Evolutionary conservation across 1,139 yeast genomes (phyloP).

Genomic region (Hyphopichia buzzinii): DNA sequence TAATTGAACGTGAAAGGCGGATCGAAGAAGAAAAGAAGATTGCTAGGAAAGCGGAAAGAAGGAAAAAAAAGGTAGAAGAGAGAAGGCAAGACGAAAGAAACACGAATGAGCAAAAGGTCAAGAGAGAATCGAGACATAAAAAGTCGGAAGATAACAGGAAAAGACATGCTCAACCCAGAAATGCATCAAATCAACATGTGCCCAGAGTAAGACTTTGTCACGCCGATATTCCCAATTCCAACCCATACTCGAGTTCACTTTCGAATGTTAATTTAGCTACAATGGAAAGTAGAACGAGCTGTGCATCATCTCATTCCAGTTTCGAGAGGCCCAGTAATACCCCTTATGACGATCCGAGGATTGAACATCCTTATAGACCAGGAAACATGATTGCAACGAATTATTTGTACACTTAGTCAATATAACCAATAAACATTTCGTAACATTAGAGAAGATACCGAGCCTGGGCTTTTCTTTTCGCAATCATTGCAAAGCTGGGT

Average conservation of each 20-base stretch:
- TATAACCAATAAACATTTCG: too few relatives aligned
- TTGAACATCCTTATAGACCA: slow-evolving; percentile 2
- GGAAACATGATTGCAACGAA: neutral
- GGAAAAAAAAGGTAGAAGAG: neutral
- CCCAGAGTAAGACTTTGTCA: too few relatives aligned
- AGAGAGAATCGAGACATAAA: neutral
- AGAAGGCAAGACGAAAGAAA: neutral
- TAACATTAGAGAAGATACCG: too few relatives aligned
- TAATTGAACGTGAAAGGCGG: neutral
- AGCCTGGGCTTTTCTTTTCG: neutral
- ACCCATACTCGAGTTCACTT: neutral
- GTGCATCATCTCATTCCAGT: neutral
- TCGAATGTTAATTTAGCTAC: neutral
- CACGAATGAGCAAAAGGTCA: neutral
- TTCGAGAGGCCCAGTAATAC: neutral
- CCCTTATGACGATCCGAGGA: neutral
- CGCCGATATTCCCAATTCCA: neutral
- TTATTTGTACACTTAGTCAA: neutral
- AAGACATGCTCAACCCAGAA: too few relatives aligned
- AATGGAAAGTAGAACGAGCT: too few relatives aligned
- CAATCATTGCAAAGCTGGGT: too few relatives aligned
- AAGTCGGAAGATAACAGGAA: neutral
- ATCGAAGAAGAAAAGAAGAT: neutral
- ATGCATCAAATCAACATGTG: too few relatives aligned
- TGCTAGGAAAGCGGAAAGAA: slow-evolving; percentile 1